Evolutionary conservation across 1,284 basidiomycete genomes (phyloP), one percentile per base, ranked within the genome.

Genomic region (Gymnopus androsaceus): DNA sequence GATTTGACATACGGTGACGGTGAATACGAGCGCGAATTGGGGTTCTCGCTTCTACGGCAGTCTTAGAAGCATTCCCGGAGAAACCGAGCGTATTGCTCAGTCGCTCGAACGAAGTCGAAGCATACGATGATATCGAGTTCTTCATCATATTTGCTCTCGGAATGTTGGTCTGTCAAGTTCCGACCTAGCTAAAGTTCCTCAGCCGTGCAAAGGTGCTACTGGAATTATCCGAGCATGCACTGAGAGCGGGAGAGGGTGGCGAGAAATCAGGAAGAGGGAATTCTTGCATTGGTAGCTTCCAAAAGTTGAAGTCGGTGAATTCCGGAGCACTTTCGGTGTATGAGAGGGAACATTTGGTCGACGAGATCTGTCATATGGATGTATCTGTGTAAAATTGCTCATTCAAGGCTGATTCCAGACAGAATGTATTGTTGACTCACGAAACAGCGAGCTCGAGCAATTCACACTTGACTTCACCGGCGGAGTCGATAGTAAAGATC

Each of bases 291-390:
- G 92, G 87, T 0, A 83, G 66, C 61, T 94, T 88, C 97, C 97
- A 99, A 69, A 86, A 99, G 69, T 97, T 98, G 79, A 98, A 96
- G 71, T 99, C 96, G 17, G 95, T 98, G 70, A 83, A 99, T 70
- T 97, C 94, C 1, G 93, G 87, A 36, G 87, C 84, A 89, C 67
- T 92, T 92, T 53, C 87, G 85, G 66, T 94, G 84, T 58, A 98
- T 94, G 0, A 96, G 94, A 25, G 97, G 97, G 78, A 99, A 99
- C 88, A 98, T 96, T 71, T 98, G 95, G 74, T 99, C 95, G 30
- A 99, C 97, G 14, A 99, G 83, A 71, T 99, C 96, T 15, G 96
- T 98, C 94, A 96, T 98, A 70, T 94, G 89, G 61, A 95, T 95
- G 70, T 95, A 95, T 48, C 90, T 89, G 57, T 41, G 12, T 6